These are phyloP conservation scores for Nannochloris sp. DNA, from an alignment of 139 green algal species.

Conservation along the genomic window DNA sequence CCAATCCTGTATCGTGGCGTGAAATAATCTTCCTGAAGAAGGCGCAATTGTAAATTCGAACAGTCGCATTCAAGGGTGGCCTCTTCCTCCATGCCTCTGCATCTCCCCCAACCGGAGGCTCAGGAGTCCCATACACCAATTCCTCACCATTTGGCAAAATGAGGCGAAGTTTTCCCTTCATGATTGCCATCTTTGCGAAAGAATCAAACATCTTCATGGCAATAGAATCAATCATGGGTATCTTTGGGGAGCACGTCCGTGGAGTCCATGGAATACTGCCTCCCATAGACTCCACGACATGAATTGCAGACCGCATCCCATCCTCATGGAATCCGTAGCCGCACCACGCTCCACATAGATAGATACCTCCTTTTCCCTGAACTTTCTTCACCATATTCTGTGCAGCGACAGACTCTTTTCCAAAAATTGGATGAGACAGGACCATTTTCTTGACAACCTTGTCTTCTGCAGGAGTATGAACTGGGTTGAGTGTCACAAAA, in stretches of 20 bases:
- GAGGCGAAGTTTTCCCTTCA: conserved; percentile 52
- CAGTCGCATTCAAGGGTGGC: conserved; percentile 37
- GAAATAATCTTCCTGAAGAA: conserved; percentile 74
- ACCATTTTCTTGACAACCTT: conserved; percentile 40
- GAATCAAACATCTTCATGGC: conserved; percentile 36
- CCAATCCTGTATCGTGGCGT: conserved; percentile 75
- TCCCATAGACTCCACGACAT: conserved; percentile 35
- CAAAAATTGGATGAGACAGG: conserved; percentile 76
- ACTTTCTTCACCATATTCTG: conserved; percentile 33
- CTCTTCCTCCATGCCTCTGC: conserved; percentile 50
- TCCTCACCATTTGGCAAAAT: conserved; percentile 78
- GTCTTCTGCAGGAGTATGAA: conserved; percentile 34
- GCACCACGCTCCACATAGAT: conserved; percentile 67
- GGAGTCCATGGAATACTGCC: conserved; percentile 45
- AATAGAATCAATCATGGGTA: conserved; percentile 21
- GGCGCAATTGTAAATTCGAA: conserved; percentile 57
- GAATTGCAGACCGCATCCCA: conserved; percentile 69
- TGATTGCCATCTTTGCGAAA: conserved; percentile 51
- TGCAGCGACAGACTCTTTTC: conserved; percentile 37
- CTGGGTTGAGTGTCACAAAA: conserved; percentile 93
- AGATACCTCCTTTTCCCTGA: conserved; percentile 47
- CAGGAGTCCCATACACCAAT: conserved; percentile 45
- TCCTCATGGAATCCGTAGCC: conserved; percentile 97
- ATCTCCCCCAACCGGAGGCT: conserved; percentile 1
- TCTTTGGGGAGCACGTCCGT: conserved; percentile 51